Evolutionary conservation across 495 filamentous ascomycete genomes (phyloP), one percentile per base, ranked within the genome.

Genomic region (Aspergillus sclerotiicarbonarius): DNA sequence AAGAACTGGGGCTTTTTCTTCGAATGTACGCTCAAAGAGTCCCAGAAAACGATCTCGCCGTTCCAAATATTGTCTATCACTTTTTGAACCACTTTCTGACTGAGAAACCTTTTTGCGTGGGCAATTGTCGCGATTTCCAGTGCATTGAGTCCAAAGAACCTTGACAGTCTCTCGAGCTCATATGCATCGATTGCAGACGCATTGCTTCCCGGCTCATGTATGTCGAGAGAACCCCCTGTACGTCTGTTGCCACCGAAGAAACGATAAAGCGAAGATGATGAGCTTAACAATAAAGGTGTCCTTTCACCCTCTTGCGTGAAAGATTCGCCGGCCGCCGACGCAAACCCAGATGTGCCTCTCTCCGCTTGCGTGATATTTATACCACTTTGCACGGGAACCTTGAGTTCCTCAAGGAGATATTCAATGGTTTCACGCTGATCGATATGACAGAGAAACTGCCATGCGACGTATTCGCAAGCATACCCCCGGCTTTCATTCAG

Each of bases 11-110:
- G 87, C 61, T 89, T 87, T 67, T 96, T 98, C 31, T 72, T 84
- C 0, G 90, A 86, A 62, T 90, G 76, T 16, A 90, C 84, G 29
- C 85, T 87, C 30, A 97, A 73, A 37, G 78, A 84, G 59, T 96
- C 88, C 92, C 92, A 98, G 67, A 96, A 96, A 16, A 92, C 86
- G 57, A 97, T 96, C 55, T 92, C 85, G 19, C 92, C 93, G 46
- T 86, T 86, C 93, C 93, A 96, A 53, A 96, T 92, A 44, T 89
- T 88, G 54, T 91, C 86, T 44, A 96, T 86, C 55, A 96, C 87
- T 60, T 87, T 88, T 64, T 97, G 93, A 31, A 98, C 88, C 8
- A 91, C 81, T 51, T 79, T 78, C 68, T 96, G 92, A 68, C 90
- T 90, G 13, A 96, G 81, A 62, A 96, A 98, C 31, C 87, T 87